Evolutionary conservation across 2,329 filamentous ascomycete genomes (phyloP).

Genomic region (Corynespora cassiicola): DNA sequence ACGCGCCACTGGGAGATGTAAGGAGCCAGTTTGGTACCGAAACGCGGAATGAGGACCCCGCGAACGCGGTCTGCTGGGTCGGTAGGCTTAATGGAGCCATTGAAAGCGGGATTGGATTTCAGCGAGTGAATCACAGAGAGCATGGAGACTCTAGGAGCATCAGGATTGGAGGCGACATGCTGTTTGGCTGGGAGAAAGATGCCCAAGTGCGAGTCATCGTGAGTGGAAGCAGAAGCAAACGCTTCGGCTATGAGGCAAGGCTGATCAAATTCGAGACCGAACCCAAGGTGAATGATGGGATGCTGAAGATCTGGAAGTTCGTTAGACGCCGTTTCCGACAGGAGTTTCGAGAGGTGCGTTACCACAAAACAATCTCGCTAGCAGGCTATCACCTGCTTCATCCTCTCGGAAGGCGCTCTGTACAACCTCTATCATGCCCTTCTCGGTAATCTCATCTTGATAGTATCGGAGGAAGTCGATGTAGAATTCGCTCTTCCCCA

Average conservation of each 20-base stretch:
- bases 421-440: conserved; percentile 16
- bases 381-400: conserved; percentile 20
- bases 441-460: conserved; percentile 16
- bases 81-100: conserved; percentile 54
- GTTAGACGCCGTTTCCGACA: no score
- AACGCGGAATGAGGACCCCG: conserved; percentile 69
- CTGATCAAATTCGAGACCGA: conserved; percentile 31
- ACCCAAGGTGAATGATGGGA: conserved; percentile 31
- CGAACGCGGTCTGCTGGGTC: conserved; percentile 65
- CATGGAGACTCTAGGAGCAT: conserved; percentile 46
- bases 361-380: conserved; percentile 5
- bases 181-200: conserved; percentile 62
- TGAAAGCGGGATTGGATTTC: conserved; percentile 60
- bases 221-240: conserved; percentile 46
- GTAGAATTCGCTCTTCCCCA: conserved; percentile 8
- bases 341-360: background rate
- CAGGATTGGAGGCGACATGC: conserved; percentile 39
- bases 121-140: conserved; percentile 66
- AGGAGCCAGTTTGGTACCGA: conserved; percentile 65
- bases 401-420: conserved; percentile 14
- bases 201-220: conserved; percentile 59
- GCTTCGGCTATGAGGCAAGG: conserved; percentile 28
- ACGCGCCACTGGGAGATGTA: conserved; percentile 60
- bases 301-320: no score
- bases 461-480: conserved; percentile 24